A percentile compares a stretch with the other conserved stretches of the same genome.
These are phyloP conservation scores for Aegilops bicornis DNA, from an alignment of 176 grass and related monocot species.

Conservation along the genomic window DNA sequence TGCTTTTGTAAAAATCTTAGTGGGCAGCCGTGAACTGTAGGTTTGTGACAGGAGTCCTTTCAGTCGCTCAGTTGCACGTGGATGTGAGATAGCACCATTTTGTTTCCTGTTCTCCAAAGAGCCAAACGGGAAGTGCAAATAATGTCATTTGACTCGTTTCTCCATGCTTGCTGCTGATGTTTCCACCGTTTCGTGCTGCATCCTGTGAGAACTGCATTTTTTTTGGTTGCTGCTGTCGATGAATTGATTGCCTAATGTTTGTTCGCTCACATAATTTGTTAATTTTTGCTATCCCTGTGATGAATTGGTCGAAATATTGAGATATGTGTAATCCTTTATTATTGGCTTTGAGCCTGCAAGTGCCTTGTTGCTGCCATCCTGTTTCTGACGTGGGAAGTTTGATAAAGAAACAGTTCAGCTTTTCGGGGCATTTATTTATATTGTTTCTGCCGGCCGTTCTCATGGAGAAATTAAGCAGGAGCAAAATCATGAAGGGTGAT, in stretches of 20 bases:
- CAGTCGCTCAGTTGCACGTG: conserved; percentile 13
- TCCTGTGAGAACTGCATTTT: not conserved
- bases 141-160: not conserved
- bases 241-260: not conserved
- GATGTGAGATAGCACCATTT: not conserved
- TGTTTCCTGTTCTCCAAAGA: not conserved
- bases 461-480: too few species aligned
- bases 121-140: not conserved
- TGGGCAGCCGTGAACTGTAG: conserved; percentile 7
- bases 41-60: not conserved
- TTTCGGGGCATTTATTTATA: not conserved
- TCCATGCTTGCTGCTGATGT: not conserved
- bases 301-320: not conserved
- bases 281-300: not conserved
- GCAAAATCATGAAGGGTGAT: too few species aligned
- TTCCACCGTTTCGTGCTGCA: not conserved
- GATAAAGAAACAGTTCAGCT: too few species aligned
- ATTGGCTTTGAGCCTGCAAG: not conserved
- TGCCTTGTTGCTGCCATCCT: not conserved
- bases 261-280: not conserved
- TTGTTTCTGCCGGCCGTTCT: too few species aligned
- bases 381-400: not conserved
- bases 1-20: conserved; percentile 46
- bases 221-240: not conserved
- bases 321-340: not conserved